Evolutionary conservation across 2,329 filamentous ascomycete species (phyloP).

Genomic region (Paecilomyces sp.): DNA sequence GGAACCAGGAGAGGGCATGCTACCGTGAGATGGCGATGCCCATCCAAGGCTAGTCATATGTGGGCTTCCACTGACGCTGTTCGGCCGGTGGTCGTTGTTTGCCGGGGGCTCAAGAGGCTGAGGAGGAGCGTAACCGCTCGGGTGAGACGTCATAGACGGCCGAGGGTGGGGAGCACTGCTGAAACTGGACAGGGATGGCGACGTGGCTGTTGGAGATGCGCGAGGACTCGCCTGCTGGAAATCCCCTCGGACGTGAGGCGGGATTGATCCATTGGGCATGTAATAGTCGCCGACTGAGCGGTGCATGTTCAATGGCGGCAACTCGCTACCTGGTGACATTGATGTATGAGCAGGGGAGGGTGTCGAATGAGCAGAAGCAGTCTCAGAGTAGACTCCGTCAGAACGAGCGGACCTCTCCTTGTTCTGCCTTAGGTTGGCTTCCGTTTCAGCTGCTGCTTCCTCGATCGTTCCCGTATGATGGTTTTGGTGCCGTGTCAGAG

Average conservation of each 20-base stretch:
- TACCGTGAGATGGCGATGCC: conserved; percentile 74
- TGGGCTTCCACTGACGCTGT: conserved; percentile 74
- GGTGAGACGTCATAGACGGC: conserved; percentile 73
- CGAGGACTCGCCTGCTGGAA: conserved; percentile 64
- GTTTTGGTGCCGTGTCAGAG: conserved; percentile 89
- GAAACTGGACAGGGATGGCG: conserved; percentile 58
- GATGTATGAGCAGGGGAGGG: conserved; percentile 77
- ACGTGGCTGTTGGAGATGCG: conserved; percentile 55
- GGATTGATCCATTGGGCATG: conserved; percentile 70
- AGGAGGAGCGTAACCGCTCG: conserved; percentile 72
- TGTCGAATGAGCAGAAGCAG: conserved; percentile 50
- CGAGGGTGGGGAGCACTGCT: conserved; percentile 43
- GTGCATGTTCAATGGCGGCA: conserved; percentile 63
- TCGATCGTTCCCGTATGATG: conserved; percentile 93
- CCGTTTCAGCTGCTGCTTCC: conserved; percentile 82
- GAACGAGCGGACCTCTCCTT: conserved; percentile 29
- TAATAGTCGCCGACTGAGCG: conserved; percentile 67
- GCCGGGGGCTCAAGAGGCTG: conserved; percentile 75
- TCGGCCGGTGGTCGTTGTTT: conserved; percentile 66
- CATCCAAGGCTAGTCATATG: conserved; percentile 77
- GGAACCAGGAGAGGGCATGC: conserved; percentile 63
- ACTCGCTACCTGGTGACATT: conserved; percentile 66
- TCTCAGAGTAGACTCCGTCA: conserved; percentile 37
- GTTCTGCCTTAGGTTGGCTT: conserved; percentile 65
- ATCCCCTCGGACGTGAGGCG: conserved; percentile 72